Conservation (phyloP, 2,329 filamentous ascomycete species). For the Neodidymelliopsis sp. region DNA sequence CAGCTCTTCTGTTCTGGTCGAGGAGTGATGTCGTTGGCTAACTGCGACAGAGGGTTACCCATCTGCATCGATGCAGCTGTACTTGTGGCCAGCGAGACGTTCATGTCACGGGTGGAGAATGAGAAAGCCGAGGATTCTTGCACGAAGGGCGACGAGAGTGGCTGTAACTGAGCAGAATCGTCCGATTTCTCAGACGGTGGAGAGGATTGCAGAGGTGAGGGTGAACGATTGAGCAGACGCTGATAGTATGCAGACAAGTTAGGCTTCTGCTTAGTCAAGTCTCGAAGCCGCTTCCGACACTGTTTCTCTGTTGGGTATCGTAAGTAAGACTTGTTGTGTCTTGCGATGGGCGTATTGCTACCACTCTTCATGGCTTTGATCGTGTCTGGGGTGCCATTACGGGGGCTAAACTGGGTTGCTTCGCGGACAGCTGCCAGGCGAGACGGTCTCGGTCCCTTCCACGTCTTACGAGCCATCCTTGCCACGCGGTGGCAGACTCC, state of each 20-base stretch:
- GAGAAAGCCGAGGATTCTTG: constrained; percentile 25
- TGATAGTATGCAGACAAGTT: constrained; percentile 70
- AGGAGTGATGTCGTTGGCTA: constrained; percentile 49
- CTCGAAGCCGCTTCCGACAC: constrained; percentile 64
- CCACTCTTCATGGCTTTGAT: constrained; percentile 54
- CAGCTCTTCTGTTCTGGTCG: constrained; percentile 49
- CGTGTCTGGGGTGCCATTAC: constrained; percentile 53
- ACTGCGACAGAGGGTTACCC: constrained; percentile 56
- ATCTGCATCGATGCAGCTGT: constrained; percentile 61
- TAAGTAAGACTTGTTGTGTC: constrained; percentile 47
- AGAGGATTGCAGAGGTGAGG: constrained; percentile 62
- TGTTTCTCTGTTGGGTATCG: constrained; percentile 67
- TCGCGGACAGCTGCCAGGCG: constrained; percentile 31
- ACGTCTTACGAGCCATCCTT: constrained; percentile 66
- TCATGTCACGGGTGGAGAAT: constrained; percentile 60
- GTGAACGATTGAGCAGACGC: constrained; percentile 66
- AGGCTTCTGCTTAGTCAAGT: constrained; percentile 67
- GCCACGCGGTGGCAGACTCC: constrained; percentile 70
- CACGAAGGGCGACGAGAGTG: constrained; percentile 50
- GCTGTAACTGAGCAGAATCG: constrained; percentile 4
- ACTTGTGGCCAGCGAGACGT: constrained; percentile 59
- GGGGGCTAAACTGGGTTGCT: constrained; percentile 27
- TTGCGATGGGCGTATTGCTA: constrained; percentile 57
- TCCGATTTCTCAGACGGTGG: constrained; percentile 39
- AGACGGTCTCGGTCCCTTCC: constrained; percentile 58